A percentile compares a stretch with the other conserved stretches of the same genome.
These are phyloP conservation scores for Leucocoprinus birnbaumii DNA, from an alignment of 768 basidiomycete species.

Conservation along the genomic window DNA sequence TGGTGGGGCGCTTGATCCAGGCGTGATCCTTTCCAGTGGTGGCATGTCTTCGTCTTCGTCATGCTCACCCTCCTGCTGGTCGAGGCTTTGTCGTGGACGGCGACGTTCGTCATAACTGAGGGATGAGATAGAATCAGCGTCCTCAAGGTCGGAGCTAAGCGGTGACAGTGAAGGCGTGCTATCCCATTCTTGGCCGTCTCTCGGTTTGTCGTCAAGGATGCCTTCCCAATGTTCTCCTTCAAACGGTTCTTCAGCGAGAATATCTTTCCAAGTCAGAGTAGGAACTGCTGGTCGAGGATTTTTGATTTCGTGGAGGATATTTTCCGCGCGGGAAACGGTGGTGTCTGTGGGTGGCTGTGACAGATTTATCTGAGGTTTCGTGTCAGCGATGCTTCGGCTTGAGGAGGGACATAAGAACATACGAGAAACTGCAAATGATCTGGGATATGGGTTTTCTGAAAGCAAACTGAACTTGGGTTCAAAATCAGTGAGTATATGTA, in stretches of 20 bases:
- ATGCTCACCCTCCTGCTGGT: neutral
- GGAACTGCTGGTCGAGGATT: slow-evolving; percentile 41
- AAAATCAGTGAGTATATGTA: neutral
- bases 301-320: slow-evolving; percentile 42
- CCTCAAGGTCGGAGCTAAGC: slow-evolving; percentile 52
- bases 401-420: slow-evolving; percentile 18
- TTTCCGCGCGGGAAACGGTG: slow-evolving; percentile 53
- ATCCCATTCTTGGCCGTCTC: slow-evolving; percentile 44
- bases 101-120: slow-evolving; percentile 18
- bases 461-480: slow-evolving; percentile 1
- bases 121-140: slow-evolving; percentile 30
- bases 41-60: neutral
- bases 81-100: neutral
- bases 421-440: slow-evolving; percentile 76
- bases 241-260: slow-evolving; percentile 78
- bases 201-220: slow-evolving; percentile 35
- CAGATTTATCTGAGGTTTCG: slow-evolving; percentile 45
- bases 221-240: slow-evolving; percentile 88
- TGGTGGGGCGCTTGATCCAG: slow-evolving; percentile 16
- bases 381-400: neutral
- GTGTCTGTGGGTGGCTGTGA: slow-evolving; percentile 47
- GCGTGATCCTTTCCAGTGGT: neutral
- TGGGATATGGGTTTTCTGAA: slow-evolving; percentile 56
- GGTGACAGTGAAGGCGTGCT: slow-evolving; percentile 71
- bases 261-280: slow-evolving; percentile 71